Base-by-base conservation (phyloP, 2,329 filamentous ascomycete species). In the Pseudocercospora ulei region DNA sequence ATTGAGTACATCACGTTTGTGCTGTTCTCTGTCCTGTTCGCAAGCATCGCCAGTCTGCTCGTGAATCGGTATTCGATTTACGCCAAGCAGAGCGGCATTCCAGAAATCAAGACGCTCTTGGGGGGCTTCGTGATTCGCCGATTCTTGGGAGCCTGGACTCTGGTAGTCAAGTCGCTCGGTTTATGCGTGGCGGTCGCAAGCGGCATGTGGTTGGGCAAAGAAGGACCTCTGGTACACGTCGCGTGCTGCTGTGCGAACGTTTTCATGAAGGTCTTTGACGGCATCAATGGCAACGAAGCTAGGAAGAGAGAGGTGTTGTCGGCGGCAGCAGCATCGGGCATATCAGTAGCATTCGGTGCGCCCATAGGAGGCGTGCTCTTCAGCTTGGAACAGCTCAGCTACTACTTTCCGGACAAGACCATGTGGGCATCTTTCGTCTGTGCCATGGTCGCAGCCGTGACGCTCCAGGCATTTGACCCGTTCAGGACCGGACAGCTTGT, bases 351-450 rank as follows among this genome's bases (percentile, higher is more conserved):
- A 28, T 95, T 95, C 60, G 87, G 87, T 18, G 84, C 87, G 4
- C 87, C 87, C 5, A 93, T 96, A 39, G 90, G 88, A 7, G 88
- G 88, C 30, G 88, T 96, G 13, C 66, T 96, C 12, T 96, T 96
- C 67, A 92, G 84, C 62, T 73, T 96, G n/a, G 88, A 94, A 74
- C 85, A 93, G 72, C 69, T 96, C 2, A 93, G 86, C 1, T 96
- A 95, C 61, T 96, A 95, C 62, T 96, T 96, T 53, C 88, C 90
- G 0, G 88, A 96, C 64, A 96, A 96, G 63, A 96, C 90, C 6
- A 96, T 98, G 90, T 98, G 90, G 90, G 90, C 95, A 61, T 94
- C 86, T 55, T 98, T 98, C 57, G 90, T 98, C 25, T 96, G 90
- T 55, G 90, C 90, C 58, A 96, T 96, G 87, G 84, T 93, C n/a